Evolutionary conservation across 75 land plant genomes (phyloP).

Genomic region (Pinus albicaulis): DNA sequence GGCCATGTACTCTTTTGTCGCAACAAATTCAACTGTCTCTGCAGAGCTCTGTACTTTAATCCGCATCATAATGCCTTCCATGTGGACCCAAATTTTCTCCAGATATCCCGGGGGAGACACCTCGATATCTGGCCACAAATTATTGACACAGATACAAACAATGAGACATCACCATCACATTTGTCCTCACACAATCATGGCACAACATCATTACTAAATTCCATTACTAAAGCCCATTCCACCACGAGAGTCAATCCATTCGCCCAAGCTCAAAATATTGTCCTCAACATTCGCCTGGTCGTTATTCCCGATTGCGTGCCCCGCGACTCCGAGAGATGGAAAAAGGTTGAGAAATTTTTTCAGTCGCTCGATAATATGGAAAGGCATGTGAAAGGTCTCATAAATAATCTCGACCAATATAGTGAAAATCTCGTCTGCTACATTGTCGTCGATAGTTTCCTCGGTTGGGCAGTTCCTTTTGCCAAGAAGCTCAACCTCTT

Average conservation of each 20-base stretch:
- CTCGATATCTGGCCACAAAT: too few species aligned
- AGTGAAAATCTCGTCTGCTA: neutral
- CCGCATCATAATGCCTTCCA: too few species aligned
- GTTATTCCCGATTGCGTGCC: neutral
- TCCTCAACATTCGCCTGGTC: neutral
- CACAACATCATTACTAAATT: too few species aligned
- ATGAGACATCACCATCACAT: slow-evolving; percentile 16
- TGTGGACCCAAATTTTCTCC: too few species aligned
- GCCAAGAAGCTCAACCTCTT: neutral
- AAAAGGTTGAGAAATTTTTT: neutral
- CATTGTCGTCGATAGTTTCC: neutral
- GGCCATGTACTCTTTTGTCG: too few species aligned
- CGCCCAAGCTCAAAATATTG: neutral
- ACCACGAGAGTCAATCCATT: neutral
- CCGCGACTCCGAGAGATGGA: neutral
- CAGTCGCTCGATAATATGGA: neutral
- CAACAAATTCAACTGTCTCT: too few species aligned
- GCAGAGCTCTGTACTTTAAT: too few species aligned
- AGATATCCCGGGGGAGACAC: too few species aligned
- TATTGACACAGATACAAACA: too few species aligned
- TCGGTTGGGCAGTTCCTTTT: neutral
- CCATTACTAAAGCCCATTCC: neutral
- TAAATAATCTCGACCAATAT: neutral
- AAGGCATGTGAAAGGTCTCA: neutral
- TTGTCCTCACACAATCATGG: too few species aligned